These are phyloP conservation scores for Sugiyamaella xylanicola DNA, from an alignment of 1,139 yeast genomes.

Conservation along the genomic window DNA sequence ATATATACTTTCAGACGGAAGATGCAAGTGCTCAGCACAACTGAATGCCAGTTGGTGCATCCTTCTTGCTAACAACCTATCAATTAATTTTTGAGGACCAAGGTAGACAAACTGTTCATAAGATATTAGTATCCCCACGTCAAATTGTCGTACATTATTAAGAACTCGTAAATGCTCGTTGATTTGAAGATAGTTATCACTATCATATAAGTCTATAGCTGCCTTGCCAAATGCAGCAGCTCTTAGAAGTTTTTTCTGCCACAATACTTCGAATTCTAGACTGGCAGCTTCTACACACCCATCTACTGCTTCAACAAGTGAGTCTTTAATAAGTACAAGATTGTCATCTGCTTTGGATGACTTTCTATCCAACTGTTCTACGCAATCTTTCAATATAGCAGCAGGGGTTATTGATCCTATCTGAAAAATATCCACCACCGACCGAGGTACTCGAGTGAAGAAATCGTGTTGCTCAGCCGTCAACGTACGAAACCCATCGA, in stretches of 20 bases:
- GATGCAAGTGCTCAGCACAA: conserved; percentile 55
- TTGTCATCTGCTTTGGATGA: conserved; percentile 87
- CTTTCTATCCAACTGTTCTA: conserved; percentile 67
- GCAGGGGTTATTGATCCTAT: conserved; percentile 85
- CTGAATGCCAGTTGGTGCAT: conserved; percentile 66
- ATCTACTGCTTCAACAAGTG: conserved; percentile 63
- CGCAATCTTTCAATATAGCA: conserved; percentile 79
- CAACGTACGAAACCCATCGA: conserved; percentile 72
- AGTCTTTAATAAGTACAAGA: conserved; percentile 54
- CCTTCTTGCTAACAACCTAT: conserved; percentile 60
- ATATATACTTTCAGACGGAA: conserved; percentile 61
- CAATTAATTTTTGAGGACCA: conserved; percentile 52
- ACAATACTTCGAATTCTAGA: conserved; percentile 70
- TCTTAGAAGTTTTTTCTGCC: conserved; percentile 78
- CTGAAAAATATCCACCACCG: conserved; percentile 64
- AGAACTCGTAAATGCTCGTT: conserved; percentile 65
- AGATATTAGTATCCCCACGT: conserved; percentile 71
- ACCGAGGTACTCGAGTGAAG: conserved; percentile 62
- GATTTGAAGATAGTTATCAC: conserved; percentile 62
- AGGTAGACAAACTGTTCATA: conserved; percentile 50
- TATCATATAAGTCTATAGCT: conserved; percentile 55
- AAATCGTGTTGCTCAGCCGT: conserved; percentile 63
- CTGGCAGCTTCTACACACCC: conserved; percentile 75
- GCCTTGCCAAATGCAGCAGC: conserved; percentile 91
- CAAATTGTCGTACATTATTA: conserved; percentile 64